Conservation (phyloP, 306 rosid species). For the peach (Prunus persica) region DNA sequence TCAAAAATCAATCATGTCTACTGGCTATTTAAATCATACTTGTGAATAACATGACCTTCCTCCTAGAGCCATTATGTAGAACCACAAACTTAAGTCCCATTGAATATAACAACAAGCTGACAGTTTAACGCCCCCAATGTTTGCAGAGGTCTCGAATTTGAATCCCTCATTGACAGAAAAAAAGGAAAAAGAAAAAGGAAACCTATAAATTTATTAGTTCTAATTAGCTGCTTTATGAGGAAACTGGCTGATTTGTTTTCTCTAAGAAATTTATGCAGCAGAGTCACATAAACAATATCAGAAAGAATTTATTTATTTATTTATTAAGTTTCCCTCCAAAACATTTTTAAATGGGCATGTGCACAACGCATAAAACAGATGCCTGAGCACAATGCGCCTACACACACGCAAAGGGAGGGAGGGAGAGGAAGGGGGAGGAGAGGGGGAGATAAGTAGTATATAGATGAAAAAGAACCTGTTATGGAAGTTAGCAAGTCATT, state of each 20-base stretch:
- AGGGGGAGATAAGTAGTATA: neutral
- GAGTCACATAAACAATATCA: neutral
- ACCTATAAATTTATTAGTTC: neutral
- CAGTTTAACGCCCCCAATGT: neutral
- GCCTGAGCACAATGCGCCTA: neutral
- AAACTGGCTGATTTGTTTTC: neutral
- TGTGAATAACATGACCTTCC: neutral
- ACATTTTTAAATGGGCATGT: neutral
- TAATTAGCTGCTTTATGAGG: neutral
- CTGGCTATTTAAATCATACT: neutral
- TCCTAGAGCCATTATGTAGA: neutral
- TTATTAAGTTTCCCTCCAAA: neutral
- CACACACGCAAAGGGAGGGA: conserved; percentile 3
- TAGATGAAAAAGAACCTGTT: conserved; percentile 59
- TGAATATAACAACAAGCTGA: neutral
- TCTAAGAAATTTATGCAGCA: neutral
- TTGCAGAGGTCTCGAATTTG: no score
- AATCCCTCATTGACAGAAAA: no score
- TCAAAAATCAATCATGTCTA: neutral
- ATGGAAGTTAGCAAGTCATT: conserved; percentile 66
- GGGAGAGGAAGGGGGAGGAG: neutral
- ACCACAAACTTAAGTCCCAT: neutral
- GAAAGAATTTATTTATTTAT: neutral
- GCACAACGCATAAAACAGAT: neutral
- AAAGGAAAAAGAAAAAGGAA: neutral